phyloP scores from a whole-genome alignment of 371 early-diverging fungal genomes.

The Rhizopus microsporus region DNA sequence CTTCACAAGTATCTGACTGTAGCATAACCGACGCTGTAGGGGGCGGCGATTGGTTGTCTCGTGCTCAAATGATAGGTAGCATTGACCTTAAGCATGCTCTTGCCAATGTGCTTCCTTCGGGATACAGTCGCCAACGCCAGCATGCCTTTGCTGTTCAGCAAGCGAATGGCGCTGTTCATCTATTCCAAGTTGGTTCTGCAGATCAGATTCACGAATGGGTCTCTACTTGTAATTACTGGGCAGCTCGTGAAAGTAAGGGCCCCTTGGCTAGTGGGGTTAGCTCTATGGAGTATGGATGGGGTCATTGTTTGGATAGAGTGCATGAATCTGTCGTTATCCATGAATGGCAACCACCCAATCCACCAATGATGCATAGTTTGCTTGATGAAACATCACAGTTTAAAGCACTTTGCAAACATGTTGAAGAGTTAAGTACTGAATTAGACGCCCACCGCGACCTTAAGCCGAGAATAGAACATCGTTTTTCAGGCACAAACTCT shows the following conservation, averaged over 20 bases:
- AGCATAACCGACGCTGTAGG: slow-evolving; percentile 2
- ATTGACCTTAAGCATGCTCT: slow-evolving; percentile 79
- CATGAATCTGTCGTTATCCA: slow-evolving; percentile 6
- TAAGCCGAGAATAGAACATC: slow-evolving; percentile 39
- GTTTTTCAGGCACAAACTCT: slow-evolving; percentile 29
- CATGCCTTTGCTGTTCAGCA: slow-evolving; percentile 86
- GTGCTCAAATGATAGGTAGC: slow-evolving; percentile 47
- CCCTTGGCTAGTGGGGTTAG: slow-evolving; percentile 84
- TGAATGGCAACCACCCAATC: slow-evolving; percentile 43
- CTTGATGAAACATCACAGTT: slow-evolving; percentile 39
- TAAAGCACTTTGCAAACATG: slow-evolving; percentile 32
- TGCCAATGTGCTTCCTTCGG: slow-evolving; percentile 80
- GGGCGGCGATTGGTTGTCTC: slow-evolving; percentile 24
- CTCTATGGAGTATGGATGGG: slow-evolving; percentile 94
- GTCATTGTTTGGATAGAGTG: slow-evolving; percentile 43
- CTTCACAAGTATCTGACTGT: slow-evolving; percentile 10
- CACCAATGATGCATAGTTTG: slow-evolving; percentile 36
- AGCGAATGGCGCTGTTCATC: slow-evolving; percentile 75
- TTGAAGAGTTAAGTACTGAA: slow-evolving; percentile 32
- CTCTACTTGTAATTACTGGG: slow-evolving; percentile 88
- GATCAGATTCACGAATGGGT: slow-evolving; percentile 84
- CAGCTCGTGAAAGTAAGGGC: slow-evolving; percentile 84
- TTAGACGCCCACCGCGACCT: slow-evolving; percentile 45
- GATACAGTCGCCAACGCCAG: slow-evolving; percentile 76
- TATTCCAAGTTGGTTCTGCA: slow-evolving; percentile 77